Evolutionary conservation across 2,329 filamentous ascomycete species (phyloP).

Genomic region (Dothideomycetes sp.): DNA sequence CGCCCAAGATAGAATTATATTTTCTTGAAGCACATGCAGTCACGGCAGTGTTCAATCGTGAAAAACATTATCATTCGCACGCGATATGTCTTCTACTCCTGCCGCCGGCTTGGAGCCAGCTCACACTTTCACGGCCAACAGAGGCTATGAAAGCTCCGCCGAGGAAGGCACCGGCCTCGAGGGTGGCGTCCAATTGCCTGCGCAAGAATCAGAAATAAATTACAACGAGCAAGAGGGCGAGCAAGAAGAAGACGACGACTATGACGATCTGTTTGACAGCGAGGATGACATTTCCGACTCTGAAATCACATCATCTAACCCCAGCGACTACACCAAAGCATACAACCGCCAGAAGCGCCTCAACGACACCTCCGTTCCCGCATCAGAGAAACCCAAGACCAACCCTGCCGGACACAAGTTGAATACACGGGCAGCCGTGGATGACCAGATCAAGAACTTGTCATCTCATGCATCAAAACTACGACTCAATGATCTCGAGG

Average conservation of each 20-base stretch:
- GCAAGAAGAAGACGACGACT: slow-evolving; percentile 47
- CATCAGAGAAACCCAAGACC: slow-evolving; percentile 51
- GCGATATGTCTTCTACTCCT: slow-evolving; percentile 4
- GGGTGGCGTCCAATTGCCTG: neutral
- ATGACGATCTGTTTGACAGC: slow-evolving; percentile 44
- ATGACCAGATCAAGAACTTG: slow-evolving; percentile 80
- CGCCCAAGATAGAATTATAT: too few relatives aligned
- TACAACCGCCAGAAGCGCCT: slow-evolving; percentile 76
- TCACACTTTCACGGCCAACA: slow-evolving; percentile 19
- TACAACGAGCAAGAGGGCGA: slow-evolving; percentile 13
- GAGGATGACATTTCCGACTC: slow-evolving; percentile 54
- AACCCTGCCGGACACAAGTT: slow-evolving; percentile 59
- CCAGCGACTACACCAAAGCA: slow-evolving; percentile 66
- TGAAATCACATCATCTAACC: slow-evolving; percentile 45
- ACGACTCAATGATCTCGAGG: slow-evolving; percentile 54
- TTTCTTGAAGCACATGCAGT: too few relatives aligned
- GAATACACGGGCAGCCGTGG: slow-evolving; percentile 68
- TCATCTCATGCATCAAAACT: slow-evolving; percentile 80
- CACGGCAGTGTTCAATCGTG: too few relatives aligned
- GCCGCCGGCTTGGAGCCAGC: slow-evolving; percentile 15
- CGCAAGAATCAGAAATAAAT: neutral
- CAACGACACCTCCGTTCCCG: slow-evolving; percentile 40
- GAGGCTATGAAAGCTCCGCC: slow-evolving; percentile 17
- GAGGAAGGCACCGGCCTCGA: too few relatives aligned
- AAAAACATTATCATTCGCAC: too few relatives aligned